Evolutionary conservation across 352 stramenopile genomes (phyloP).

Genomic region (Thalassiosira sp.): DNA sequence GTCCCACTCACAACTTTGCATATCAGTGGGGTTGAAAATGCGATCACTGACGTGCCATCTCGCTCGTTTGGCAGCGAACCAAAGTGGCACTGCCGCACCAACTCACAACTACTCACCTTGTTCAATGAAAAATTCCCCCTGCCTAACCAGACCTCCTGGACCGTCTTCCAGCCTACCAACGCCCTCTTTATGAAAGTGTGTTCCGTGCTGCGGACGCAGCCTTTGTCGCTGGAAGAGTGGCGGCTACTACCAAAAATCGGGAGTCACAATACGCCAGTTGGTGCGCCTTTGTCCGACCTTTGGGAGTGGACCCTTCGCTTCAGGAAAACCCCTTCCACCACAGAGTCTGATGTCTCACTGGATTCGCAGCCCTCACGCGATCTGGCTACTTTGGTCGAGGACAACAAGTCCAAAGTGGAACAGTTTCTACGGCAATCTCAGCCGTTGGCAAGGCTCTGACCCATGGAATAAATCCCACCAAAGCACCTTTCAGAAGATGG

Average conservation of each 20-base stretch:
- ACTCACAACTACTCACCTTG: conserved; percentile 13
- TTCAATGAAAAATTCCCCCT: conserved; percentile 32
- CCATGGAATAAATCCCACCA: background rate
- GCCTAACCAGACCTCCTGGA: conserved; percentile 17
- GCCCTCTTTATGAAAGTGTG: conserved; percentile 2
- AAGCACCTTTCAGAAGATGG: conserved; percentile 28
- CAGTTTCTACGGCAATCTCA: background rate
- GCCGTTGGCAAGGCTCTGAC: conserved; percentile 2
- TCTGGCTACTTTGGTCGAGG: background rate
- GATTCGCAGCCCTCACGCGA: background rate
- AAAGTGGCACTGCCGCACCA: conserved; percentile 8
- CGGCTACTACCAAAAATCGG: conserved; percentile 19
- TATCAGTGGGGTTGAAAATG: conserved; percentile 1
- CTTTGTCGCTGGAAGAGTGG: conserved; percentile 23
- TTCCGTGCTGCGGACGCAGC: conserved; percentile 28
- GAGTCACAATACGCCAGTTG: conserved; percentile 12
- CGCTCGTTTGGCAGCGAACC: conserved; percentile 14
- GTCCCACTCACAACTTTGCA: conserved; percentile 2
- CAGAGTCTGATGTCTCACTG: background rate
- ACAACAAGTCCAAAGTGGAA: background rate
- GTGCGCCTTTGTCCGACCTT: conserved; percentile 4
- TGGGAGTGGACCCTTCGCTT: conserved; percentile 26
- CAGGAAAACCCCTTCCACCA: background rate
- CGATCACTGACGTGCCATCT: conserved; percentile 16
- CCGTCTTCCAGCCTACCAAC: conserved; percentile 9